Evolutionary conservation across 73 alveolate species (phyloP).

Genomic region (Paramecium biaurelia): DNA sequence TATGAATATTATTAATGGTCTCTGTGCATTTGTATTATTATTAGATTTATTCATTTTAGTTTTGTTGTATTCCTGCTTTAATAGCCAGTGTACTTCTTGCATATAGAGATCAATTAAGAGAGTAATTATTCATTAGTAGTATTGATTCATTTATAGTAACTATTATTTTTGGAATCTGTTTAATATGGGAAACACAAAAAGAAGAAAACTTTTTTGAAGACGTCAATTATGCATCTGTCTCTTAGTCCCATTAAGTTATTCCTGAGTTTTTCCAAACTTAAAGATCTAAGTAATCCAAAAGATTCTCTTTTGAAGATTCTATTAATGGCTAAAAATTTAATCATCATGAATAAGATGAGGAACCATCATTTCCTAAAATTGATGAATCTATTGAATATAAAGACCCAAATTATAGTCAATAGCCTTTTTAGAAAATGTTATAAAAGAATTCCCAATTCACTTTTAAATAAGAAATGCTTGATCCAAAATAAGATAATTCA

Average conservation of each 20-base stretch:
- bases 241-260: neutral
- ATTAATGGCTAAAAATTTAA: neutral
- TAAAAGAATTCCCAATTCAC: neutral
- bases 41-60: neutral
- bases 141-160: conserved; percentile 4
- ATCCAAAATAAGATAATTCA: neutral
- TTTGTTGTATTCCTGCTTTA: conserved; percentile 2
- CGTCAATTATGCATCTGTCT: neutral
- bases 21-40: neutral
- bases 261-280: neutral
- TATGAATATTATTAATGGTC: neutral
- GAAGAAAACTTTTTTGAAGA: neutral
- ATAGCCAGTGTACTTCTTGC: neutral
- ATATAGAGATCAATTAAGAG: neutral
- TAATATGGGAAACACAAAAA: conserved; percentile 5
- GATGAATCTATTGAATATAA: neutral
- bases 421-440: neutral
- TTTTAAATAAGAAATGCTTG: neutral
- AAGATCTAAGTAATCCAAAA: neutral
- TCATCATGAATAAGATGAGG: neutral
- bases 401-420: neutral
- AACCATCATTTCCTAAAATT: neutral
- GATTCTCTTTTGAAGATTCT: neutral
- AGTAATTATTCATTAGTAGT: neutral
- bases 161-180: neutral